Evolutionary conservation across 2,329 filamentous ascomycete genomes (phyloP).

Genomic region (Elsinoe fawcettii): DNA sequence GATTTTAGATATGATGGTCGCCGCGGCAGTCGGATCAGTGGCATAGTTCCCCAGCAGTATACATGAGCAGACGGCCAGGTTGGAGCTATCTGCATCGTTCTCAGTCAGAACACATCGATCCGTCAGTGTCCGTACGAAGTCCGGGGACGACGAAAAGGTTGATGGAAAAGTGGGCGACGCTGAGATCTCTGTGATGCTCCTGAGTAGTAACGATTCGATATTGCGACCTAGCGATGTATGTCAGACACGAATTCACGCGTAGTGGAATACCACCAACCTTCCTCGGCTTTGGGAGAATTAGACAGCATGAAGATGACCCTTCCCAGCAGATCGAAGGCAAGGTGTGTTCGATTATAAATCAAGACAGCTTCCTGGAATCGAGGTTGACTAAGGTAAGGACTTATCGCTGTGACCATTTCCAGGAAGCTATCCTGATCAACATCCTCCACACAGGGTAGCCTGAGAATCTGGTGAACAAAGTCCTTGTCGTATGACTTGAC

Average conservation of each 20-base stretch:
- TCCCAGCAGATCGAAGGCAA: conserved; percentile 16
- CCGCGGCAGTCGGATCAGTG: conserved; percentile 12
- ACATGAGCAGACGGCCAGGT: conserved; percentile 15
- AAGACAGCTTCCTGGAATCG: conserved; percentile 15
- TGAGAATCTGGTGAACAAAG: conserved; percentile 8
- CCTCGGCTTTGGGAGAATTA: conserved; percentile 9
- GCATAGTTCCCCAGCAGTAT: conserved; percentile 18
- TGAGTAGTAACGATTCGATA: conserved; percentile 6
- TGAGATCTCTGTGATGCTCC: conserved; percentile 11
- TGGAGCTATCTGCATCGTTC: conserved; percentile 5
- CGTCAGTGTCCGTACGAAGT: background rate
- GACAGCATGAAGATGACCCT: conserved; percentile 14
- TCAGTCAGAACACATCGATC: conserved; percentile 12
- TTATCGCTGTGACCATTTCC: conserved; percentile 15
- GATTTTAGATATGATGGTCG: conserved; percentile 11
- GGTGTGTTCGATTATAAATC: conserved; percentile 4
- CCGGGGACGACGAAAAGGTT: background rate
- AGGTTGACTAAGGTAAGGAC: conserved; percentile 14
- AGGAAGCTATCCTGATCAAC: conserved; percentile 17
- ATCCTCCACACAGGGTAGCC: conserved; percentile 15
- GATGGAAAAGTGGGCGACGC: conserved; percentile 6
- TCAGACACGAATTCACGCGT: background rate
- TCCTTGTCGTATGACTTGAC: conserved; percentile 1
- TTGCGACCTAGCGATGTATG: background rate
- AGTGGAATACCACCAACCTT: conserved; percentile 1